Evolutionary conservation across 2,329 filamentous ascomycete species (phyloP), one percentile per base, ranked within the genome.

Genomic region (Ceratocystis eucalypticola): DNA sequence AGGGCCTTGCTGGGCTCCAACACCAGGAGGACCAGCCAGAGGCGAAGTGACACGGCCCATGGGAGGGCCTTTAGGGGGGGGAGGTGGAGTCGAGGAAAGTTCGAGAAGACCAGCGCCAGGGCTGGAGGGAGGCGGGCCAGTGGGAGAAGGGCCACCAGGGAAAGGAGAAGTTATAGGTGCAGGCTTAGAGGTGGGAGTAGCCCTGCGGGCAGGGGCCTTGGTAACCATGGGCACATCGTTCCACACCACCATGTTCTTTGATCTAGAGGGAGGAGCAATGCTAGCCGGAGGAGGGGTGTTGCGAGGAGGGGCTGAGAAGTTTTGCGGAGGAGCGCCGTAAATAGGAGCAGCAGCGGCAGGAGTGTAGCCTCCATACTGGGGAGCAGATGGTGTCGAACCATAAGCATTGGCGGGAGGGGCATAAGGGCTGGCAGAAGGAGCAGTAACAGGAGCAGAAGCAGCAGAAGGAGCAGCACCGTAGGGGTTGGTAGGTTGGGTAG

Each of bases 171-270:
- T 84, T 63, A 91, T 84, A 2, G 88, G 79, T 64, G 85, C 83
- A 22, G 84, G 79, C 66, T 81, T 85, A 1, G 92, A 91, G 0
- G 93, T 96, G 59, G 81, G 81, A 25, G 64, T 65, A 5, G 66
- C 20, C 73, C 87, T 84, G 70, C 92, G 85, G 25, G 87, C 82
- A 15, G 84, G 82, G n/a, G 82, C 78, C 78, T 93, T 90, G 59
- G 84, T 81, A 59, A 97, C 88, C 72, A 96, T 83, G 1, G 94
- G 94, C 64, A 95, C 88, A 75, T 99, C 94, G 71, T 99, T 99
- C 94, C 94, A 99, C 71, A 89, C 88, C 33, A 87, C 84, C 69
- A 87, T 86, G 69, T 88, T 87, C 72, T 86, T 87, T 67, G 84
- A 79, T 72, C 84, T 85, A 8, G 89, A 84, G 20, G 89, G 84